Conservation (phyloP, 805 yeast genomes). For the Zygosaccharomyces bisporus region DNA sequence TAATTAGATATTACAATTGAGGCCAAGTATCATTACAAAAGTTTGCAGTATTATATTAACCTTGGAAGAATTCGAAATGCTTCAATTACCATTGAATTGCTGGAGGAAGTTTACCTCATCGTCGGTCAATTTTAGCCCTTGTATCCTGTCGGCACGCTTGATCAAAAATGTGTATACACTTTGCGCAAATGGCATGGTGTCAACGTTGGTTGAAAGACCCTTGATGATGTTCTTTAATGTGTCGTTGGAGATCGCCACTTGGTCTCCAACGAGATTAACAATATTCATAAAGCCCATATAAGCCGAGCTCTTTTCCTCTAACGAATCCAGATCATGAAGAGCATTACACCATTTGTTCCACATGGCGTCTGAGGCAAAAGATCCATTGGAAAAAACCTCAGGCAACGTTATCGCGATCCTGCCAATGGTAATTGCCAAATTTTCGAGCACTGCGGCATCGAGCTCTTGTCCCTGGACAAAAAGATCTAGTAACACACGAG, state of each 20-base stretch:
- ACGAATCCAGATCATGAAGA: conserved; percentile 64
- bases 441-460: conserved; percentile 62
- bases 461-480: conserved; percentile 27
- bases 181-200: conserved; percentile 28
- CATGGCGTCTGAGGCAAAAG: conserved; percentile 33
- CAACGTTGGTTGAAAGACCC: conserved; percentile 32
- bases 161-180: conserved; percentile 31
- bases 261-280: conserved; percentile 37
- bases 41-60: neutral
- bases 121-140: conserved; percentile 19
- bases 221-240: conserved; percentile 27
- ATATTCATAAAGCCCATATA: conserved; percentile 78
- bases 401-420: conserved; percentile 69
- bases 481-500: conserved; percentile 29
- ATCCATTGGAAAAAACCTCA: conserved; percentile 50
- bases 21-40: neutral
- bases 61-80: neutral
- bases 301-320: conserved; percentile 85
- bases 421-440: conserved; percentile 86
- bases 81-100: conserved; percentile 20
- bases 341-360: conserved; percentile 69
- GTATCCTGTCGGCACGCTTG: conserved; percentile 23
- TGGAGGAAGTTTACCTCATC: conserved; percentile 29
- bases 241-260: conserved; percentile 19
- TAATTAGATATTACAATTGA: conserved; percentile 5